Conservation (phyloP, 2,329 filamentous ascomycete genomes). For the Alternaria viburni region DNA sequence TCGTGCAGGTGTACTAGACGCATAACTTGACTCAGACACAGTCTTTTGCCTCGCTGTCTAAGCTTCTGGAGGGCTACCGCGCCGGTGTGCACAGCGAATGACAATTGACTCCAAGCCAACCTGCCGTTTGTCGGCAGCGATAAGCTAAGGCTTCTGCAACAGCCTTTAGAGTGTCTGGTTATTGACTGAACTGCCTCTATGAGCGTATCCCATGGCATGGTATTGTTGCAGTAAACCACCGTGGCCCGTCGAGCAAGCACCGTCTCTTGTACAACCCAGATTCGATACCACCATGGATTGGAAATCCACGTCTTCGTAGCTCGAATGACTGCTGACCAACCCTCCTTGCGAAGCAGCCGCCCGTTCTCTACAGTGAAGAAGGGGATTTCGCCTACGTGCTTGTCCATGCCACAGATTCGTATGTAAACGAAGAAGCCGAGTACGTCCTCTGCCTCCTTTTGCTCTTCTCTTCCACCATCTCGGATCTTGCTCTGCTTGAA, state of each 20-base stretch:
- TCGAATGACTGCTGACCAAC: background rate
- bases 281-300: slow-evolving; percentile 13
- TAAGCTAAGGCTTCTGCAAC: background rate
- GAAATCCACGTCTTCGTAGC: background rate
- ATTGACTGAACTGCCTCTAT: background rate
- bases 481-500: background rate
- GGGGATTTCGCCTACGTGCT: background rate
- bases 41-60: background rate
- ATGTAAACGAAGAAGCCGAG: slow-evolving; percentile 3
- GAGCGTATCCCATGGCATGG: slow-evolving; percentile 15
- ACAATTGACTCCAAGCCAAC: background rate
- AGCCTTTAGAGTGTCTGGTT: background rate
- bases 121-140: background rate
- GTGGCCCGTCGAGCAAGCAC: slow-evolving; percentile 17
- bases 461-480: background rate
- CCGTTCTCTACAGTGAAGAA: slow-evolving; percentile 1
- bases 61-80: background rate
- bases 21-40: background rate
- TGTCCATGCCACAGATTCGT: background rate
- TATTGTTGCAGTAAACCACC: slow-evolving; percentile 9
- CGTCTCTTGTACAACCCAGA: slow-evolving; percentile 24
- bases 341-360: background rate
- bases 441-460: background rate
- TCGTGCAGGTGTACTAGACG: background rate
- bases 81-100: background rate